A percentile compares a stretch with the other conserved stretches of the same genome.
Conservation (phyloP, 352 stramenopile species). For the Phytopythium sindhum region DNA sequence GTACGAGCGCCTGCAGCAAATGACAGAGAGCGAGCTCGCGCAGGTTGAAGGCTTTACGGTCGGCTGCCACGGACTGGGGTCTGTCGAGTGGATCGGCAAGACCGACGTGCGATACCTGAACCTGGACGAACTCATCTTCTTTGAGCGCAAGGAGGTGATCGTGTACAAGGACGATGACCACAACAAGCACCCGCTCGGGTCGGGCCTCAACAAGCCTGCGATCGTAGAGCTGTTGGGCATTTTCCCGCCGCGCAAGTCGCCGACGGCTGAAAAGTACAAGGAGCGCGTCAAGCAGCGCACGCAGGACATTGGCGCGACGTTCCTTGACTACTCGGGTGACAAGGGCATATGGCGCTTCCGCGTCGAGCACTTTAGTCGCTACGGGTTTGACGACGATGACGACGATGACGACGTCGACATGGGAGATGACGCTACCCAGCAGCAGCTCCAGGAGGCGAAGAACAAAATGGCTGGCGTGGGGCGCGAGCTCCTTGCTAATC, state of each 20-base stretch:
- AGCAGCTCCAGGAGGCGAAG: slow-evolving; percentile 14
- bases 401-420: slow-evolving; percentile 54
- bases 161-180: slow-evolving; percentile 83
- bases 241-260: slow-evolving; percentile 65
- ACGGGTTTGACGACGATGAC: slow-evolving; percentile 76
- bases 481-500: slow-evolving; percentile 15
- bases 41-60: slow-evolving; percentile 76
- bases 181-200: slow-evolving; percentile 77
- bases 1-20: slow-evolving; percentile 62
- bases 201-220: slow-evolving; percentile 72
- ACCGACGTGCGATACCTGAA: slow-evolving; percentile 80
- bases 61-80: slow-evolving; percentile 72
- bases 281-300: slow-evolving; percentile 78
- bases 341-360: slow-evolving; percentile 83
- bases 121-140: slow-evolving; percentile 73
- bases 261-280: slow-evolving; percentile 59
- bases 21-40: slow-evolving; percentile 66
- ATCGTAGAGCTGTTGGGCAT: slow-evolving; percentile 77
- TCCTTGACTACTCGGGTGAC: slow-evolving; percentile 69
- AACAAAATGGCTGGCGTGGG: slow-evolving; percentile 24
- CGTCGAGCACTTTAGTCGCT: slow-evolving; percentile 85
- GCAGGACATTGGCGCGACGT: slow-evolving; percentile 70
- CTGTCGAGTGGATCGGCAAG: slow-evolving; percentile 76
- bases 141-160: slow-evolving; percentile 85
- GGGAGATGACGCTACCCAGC: slow-evolving; percentile 14